These are phyloP conservation scores for Chaetomiaceae sp. DNA, from an alignment of 2,329 filamentous ascomycete genomes.

Conservation along the genomic window DNA sequence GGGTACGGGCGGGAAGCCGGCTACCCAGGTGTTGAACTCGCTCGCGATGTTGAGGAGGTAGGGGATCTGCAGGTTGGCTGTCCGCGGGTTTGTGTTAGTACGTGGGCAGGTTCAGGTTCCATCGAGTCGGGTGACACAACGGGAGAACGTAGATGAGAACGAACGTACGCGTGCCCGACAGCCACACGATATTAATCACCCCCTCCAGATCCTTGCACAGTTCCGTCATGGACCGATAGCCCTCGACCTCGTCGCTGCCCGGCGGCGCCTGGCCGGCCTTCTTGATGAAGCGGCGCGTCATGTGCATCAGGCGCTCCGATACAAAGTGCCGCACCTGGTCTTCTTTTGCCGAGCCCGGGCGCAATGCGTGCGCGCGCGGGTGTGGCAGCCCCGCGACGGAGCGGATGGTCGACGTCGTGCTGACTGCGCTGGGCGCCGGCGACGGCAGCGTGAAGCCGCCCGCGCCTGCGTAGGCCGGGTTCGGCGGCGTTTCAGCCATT, in stretches of 20 bases:
- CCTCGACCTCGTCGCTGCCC: slow-evolving; percentile 39
- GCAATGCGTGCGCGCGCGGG: slow-evolving; percentile 46
- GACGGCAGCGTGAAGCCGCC: slow-evolving; percentile 56
- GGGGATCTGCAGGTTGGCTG: slow-evolving; percentile 73
- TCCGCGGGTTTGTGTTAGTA: slow-evolving; percentile 46
- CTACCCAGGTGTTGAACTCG: slow-evolving; percentile 64
- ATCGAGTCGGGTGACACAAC: not conserved
- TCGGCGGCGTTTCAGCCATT: slow-evolving; percentile 14
- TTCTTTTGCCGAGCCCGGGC: slow-evolving; percentile 54
- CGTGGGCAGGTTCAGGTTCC: no score
- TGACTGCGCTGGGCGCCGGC: slow-evolving; percentile 47
- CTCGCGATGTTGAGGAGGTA: slow-evolving; percentile 75
- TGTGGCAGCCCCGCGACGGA: slow-evolving; percentile 43
- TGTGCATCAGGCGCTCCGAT: slow-evolving; percentile 45
- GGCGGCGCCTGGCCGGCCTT: slow-evolving; percentile 44
- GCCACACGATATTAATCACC: slow-evolving; percentile 76
- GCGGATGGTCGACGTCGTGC: slow-evolving; percentile 37
- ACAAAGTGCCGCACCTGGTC: slow-evolving; percentile 54
- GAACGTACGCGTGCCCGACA: slow-evolving; percentile 73
- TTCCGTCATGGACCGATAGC: slow-evolving; percentile 58
- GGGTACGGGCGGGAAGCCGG: slow-evolving; percentile 63
- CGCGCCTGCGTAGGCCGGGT: slow-evolving; percentile 22
- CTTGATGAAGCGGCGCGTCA: slow-evolving; percentile 55
- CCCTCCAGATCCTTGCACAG: slow-evolving; percentile 68
- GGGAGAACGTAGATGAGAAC: no score